Evolutionary conservation across 192 early-diverging fungal genomes (phyloP), one percentile per base, ranked within the genome.

Genomic region (Coemansia sp.): DNA sequence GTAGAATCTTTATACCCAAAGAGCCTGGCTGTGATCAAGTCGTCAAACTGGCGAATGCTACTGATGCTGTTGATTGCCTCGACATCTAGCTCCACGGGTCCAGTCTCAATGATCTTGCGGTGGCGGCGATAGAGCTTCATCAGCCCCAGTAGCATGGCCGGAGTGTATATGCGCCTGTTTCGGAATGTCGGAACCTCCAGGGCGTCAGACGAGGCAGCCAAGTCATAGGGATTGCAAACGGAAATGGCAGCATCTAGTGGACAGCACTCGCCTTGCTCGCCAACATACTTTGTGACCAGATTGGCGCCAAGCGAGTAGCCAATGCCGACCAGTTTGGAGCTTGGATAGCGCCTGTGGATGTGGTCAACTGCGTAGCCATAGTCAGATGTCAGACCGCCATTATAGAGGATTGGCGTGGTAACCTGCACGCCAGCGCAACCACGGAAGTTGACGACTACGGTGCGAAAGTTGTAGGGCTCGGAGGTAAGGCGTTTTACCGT

Each of bases 291-390:
- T 66, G 91, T 89, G 39, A 99, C 63, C 49, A 99, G 87, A 71
- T 99, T 99, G 33, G 95, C 88, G 23, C 97, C 97, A 55, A 99
- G 83, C 43, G 92, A 94, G 76, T 92, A 99, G 6, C 97, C 97
- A 63, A 94, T 80, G 19, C 88, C 93, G 53, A 95, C 77, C 46
- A 96, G 64, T 21, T 91, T 86, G 35, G 92, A 87, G 35, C 76
- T 64, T 2, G 93, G 89, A 53, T 85, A 73, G 33, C 89, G 82
- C 17, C 91, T 52, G 30, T 30, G 70, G 17, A 84, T 63, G 44
- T 80, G 69, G 23, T 70, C 69, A 11, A 84, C 68, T 1, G 77
- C 77, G 50, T 66, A 67, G 57, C 72, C 69, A 39, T 76, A 79
- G 86, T 99, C 97, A 1, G 92, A 88, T 6, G 95, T 97, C 47